A percentile compares a stretch with the other conserved stretches of the same genome.
Evolutionary conservation across 257 asterid genomes (phyloP).

Genomic region (Capsicum chinense): DNA sequence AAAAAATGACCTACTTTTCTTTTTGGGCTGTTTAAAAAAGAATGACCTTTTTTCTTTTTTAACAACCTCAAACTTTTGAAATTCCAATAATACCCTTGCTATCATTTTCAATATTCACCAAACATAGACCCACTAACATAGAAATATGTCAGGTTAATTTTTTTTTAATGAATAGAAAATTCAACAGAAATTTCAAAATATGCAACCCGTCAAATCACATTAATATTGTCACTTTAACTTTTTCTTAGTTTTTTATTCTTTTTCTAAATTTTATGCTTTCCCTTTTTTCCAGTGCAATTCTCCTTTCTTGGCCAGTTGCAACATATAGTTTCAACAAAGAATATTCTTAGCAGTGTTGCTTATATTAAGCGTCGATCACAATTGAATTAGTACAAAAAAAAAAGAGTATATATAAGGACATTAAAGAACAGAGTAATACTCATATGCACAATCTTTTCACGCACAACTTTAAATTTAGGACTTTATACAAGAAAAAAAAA

Average conservation of each 20-base stretch:
- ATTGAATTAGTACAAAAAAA: neutral
- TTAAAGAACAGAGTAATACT: neutral
- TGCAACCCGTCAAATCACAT: neutral
- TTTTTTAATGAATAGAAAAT: neutral
- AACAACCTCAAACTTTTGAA: no score
- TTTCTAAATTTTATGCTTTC: neutral
- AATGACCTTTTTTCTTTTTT: no score
- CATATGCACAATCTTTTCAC: neutral
- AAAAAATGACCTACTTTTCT: no score
- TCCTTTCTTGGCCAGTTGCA: neutral
- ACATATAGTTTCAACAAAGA: neutral
- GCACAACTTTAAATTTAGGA: neutral
- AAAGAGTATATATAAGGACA: neutral
- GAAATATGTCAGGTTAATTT: neutral
- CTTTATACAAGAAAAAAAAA: no score
- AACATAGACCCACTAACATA: no score
- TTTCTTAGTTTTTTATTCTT: neutral
- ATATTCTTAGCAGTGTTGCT: neutral
- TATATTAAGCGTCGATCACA: neutral
- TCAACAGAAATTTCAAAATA: neutral
- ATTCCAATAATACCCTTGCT: no score
- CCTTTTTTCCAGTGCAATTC: neutral
- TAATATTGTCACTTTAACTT: neutral
- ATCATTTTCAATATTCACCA: no score
- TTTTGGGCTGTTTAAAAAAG: no score